These are phyloP conservation scores for Podosphaera leucotricha DNA, from an alignment of 2,329 filamentous ascomycete genomes.

Conservation along the genomic window DNA sequence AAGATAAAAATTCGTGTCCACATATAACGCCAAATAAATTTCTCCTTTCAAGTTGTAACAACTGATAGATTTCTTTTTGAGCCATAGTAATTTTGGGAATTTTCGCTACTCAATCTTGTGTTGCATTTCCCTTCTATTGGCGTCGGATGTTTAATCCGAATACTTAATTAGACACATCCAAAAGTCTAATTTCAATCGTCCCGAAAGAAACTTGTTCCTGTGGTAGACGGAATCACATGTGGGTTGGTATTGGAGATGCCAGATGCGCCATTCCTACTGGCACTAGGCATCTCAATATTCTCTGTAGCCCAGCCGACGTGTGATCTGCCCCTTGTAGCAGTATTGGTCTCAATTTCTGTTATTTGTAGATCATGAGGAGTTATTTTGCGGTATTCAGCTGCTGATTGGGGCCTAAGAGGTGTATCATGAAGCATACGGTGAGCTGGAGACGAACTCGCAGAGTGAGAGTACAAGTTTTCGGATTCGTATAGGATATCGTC, in stretches of 20 bases:
- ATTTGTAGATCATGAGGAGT: slow-evolving; percentile 11
- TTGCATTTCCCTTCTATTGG: background rate
- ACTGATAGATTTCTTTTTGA: background rate
- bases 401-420: slow-evolving; percentile 13
- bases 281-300: background rate
- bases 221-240: background rate
- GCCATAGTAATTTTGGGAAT: background rate
- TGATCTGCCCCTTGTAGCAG: background rate
- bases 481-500: slow-evolving; percentile 32
- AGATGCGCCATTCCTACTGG: background rate
- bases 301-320: background rate
- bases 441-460: slow-evolving; percentile 12
- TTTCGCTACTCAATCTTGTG: background rate
- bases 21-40: background rate
- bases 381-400: slow-evolving; percentile 12
- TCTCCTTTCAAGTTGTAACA: background rate
- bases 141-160: background rate
- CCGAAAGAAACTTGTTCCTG: background rate
- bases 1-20: background rate
- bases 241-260: background rate
- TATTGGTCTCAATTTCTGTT: slow-evolving; percentile 5
- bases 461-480: background rate
- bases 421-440: slow-evolving; percentile 6
- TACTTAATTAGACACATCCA: too few species aligned
- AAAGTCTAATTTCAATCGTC: slow-evolving; percentile 1